Conservation (phyloP, 2,329 filamentous ascomycete species). For the Ciborinia camelliae region DNA sequence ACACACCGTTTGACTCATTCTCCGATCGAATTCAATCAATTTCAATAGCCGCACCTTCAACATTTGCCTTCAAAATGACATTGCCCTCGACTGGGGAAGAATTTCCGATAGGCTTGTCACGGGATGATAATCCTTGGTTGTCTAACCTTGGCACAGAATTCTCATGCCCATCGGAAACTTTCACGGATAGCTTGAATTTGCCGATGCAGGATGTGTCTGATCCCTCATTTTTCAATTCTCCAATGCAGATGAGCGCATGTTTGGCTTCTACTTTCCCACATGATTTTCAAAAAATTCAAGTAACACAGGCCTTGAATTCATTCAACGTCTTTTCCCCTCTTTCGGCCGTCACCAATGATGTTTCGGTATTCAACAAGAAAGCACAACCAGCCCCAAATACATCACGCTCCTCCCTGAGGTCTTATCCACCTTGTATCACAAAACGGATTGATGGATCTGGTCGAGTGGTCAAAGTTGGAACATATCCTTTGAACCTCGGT, state of each 20-base stretch:
- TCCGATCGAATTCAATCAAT: neutral
- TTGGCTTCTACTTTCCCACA: neutral
- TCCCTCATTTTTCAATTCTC: neutral
- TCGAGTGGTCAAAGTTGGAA: neutral
- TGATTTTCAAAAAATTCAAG: neutral
- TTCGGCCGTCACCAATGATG: neutral
- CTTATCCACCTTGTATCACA: too few species aligned
- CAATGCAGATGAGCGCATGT: too few species aligned
- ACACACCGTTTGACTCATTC: neutral
- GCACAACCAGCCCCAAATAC: neutral
- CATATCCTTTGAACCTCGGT: neutral
- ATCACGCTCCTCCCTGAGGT: neutral
- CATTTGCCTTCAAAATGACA: neutral
- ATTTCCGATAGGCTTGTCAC: neutral
- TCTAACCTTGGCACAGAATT: too few species aligned
- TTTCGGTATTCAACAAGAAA: neutral
- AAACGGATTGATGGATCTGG: neutral
- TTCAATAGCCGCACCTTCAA: too few species aligned
- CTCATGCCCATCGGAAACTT: neutral
- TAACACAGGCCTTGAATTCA: neutral
- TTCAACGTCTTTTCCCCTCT: neutral
- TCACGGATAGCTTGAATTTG: too few species aligned
- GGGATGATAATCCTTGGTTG: neutral
- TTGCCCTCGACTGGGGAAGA: neutral
- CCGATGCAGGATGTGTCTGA: neutral